Percentiles rank a stretch among this genome's conserved stretches.
Conservation (phyloP, 352 stramenopile genomes). For the Thraustochytrium sp. region DNA sequence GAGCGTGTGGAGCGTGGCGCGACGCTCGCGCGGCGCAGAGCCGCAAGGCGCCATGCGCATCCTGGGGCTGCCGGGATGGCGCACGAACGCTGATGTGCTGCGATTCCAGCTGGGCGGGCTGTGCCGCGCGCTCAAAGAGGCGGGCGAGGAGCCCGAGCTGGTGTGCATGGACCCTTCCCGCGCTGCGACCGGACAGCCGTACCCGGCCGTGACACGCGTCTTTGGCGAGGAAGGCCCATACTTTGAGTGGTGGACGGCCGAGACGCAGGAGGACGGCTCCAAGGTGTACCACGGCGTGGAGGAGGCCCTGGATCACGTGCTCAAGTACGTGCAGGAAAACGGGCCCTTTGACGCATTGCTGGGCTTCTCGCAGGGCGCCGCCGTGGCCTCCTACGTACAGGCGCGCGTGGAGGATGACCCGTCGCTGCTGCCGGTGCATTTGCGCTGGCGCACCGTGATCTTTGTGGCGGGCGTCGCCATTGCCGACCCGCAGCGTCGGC, state of each 20-base stretch:
- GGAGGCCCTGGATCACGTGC: slow-evolving; percentile 58
- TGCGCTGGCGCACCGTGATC: slow-evolving; percentile 29
- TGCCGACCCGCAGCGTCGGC: not conserved
- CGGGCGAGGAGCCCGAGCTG: not conserved
- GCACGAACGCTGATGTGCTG: slow-evolving; percentile 22
- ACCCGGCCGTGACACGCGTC: slow-evolving; percentile 58
- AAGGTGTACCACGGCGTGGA: slow-evolving; percentile 54
- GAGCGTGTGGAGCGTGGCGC: too few species aligned
- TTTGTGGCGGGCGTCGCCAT: slow-evolving; percentile 17
- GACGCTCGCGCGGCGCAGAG: too few species aligned
- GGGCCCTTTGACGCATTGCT: slow-evolving; percentile 68
- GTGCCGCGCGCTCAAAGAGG: not conserved
- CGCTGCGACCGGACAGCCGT: slow-evolving; percentile 58
- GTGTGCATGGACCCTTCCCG: not conserved
- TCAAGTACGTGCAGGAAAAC: slow-evolving; percentile 58
- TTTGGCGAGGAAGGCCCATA: slow-evolving; percentile 62
- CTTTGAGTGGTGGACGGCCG: slow-evolving; percentile 64
- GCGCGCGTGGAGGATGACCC: slow-evolving; percentile 1
- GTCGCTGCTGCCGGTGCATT: slow-evolving; percentile 4
- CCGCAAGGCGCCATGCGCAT: not conserved
- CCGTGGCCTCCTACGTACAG: slow-evolving; percentile 56
- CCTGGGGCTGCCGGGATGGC: slow-evolving; percentile 14
- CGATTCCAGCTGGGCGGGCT: slow-evolving; percentile 10
- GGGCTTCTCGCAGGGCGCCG: slow-evolving; percentile 68
- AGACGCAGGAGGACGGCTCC: not conserved